These are phyloP conservation scores for Auxenochlorella pyrenoidosa DNA, from an alignment of 139 green algal species.

Conservation along the genomic window DNA sequence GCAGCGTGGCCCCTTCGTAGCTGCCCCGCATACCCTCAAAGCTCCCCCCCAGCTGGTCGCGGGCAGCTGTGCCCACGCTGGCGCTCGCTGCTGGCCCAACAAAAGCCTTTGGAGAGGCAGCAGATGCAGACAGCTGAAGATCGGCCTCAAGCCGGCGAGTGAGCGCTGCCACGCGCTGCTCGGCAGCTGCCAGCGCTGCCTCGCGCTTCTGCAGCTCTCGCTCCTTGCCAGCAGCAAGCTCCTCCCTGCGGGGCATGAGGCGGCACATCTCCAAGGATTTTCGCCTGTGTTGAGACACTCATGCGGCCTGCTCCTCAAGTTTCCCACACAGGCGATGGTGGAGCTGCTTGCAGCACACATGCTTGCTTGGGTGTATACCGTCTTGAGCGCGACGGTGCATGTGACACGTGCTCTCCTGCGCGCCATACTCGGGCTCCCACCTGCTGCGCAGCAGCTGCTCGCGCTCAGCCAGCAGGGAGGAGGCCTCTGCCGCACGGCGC, in stretches of 20 bases:
- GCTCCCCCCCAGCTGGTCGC: conserved; percentile 1
- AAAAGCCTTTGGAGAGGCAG: neutral
- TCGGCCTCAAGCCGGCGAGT: conserved; percentile 34
- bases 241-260: conserved; percentile 1
- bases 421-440: neutral
- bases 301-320: neutral
- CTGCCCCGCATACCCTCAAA: neutral
- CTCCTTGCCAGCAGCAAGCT: conserved; percentile 24
- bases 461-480: conserved; percentile 18
- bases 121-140: neutral
- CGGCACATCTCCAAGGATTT: too few relatives aligned
- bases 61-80: neutral
- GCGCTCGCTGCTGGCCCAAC: neutral
- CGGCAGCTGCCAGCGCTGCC: conserved; percentile 13
- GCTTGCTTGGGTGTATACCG: too few relatives aligned
- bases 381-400: too few relatives aligned
- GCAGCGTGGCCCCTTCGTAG: neutral
- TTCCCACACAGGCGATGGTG: neutral
- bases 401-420: too few relatives aligned
- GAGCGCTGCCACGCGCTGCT: conserved; percentile 32
- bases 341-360: neutral
- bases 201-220: conserved; percentile 26
- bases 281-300: neutral
- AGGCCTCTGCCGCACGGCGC: conserved; percentile 14
- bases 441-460: conserved; percentile 30